Conservation (phyloP, 495 filamentous ascomycete species). For the Hypoxylon fragiforme region DNA sequence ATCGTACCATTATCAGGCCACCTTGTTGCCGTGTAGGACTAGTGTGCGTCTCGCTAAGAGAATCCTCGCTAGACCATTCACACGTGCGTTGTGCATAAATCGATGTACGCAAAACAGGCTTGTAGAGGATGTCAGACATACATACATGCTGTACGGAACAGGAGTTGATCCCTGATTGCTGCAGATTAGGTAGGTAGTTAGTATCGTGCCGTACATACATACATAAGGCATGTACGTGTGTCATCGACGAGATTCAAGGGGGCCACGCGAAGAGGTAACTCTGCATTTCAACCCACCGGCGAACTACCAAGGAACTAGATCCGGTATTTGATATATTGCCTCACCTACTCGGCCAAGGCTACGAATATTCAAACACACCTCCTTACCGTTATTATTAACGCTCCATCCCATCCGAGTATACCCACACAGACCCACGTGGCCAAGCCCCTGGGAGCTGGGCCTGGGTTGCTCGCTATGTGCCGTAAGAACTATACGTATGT, state of each 20-base stretch:
- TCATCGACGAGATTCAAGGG: not conserved
- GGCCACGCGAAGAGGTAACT: not conserved
- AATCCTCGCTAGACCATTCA: conserved; percentile 2
- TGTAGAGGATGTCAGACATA: not conserved
- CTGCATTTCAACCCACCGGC: not conserved
- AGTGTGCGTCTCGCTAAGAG: not conserved
- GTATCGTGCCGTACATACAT: not conserved
- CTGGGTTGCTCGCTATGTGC: not conserved
- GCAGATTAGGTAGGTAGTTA: too few relatives aligned
- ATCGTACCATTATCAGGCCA: conserved; percentile 23
- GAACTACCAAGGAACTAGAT: not conserved
- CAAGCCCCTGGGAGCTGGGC: not conserved
- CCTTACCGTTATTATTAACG: not conserved
- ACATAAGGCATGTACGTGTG: not conserved
- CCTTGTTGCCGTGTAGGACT: not conserved
- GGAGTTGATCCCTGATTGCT: too few relatives aligned
- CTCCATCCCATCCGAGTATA: not conserved
- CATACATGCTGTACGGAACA: not conserved
- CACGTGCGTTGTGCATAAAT: not conserved
- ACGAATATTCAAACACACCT: not conserved
- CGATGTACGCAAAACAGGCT: not conserved
- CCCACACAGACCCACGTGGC: not conserved
- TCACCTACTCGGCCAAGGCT: not conserved
- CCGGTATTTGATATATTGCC: not conserved
- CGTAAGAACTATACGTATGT: too few relatives aligned